Base-by-base conservation (phyloP, 345 rosid genomes). In the Kernera saxatilis region DNA sequence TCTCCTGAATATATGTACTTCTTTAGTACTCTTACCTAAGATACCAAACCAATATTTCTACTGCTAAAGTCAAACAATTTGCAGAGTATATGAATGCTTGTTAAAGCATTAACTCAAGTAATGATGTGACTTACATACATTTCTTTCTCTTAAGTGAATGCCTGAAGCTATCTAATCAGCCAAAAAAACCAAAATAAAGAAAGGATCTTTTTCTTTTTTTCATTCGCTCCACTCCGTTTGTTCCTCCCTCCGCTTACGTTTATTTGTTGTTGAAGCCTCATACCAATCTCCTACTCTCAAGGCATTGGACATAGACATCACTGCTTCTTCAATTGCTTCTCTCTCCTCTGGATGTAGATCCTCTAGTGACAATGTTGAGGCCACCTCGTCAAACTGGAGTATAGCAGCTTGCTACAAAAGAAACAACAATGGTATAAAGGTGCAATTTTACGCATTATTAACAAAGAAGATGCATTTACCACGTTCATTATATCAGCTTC, bases 401-500 rank as follows among this genome's bases (percentile, higher is more conserved):
- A 77, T 72, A 44, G 81, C 73, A 50, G 81, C 69, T 77, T 77
- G 81, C 81, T 77, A 52, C 11, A 72, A 66, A 70, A 50, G 22
- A 32, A 40, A 50, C 13, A 58, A 5, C 36, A 50, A 29, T 40
- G 22, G 30, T 25, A 0, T 74, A 21, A 50, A 67, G n/a, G 6
- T 4, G 32, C 22, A n/a, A 50, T 12, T 2, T 12, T 22, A n/a
- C 0, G n/a, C 40, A 50, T 40, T 11, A 15, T 8, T 17, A 57
- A 67, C 17, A 22, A 67, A 50, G 41, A 67, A 9, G 46, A 32
- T 57, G 17, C 10, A 61, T 13, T 72, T 77, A 77, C 81, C 81
- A 77, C 81, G 5, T 72, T 77, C 77, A 71, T 77, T 61, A 77
- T 71, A 66, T 77, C 81, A n/a, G 77, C 69, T 21, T 77, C 81